Percentiles rank a stretch among this genome's conserved stretches.
These are phyloP conservation scores for Hypericum perforatum DNA, from an alignment of 345 rosid species.

Conservation along the genomic window DNA sequence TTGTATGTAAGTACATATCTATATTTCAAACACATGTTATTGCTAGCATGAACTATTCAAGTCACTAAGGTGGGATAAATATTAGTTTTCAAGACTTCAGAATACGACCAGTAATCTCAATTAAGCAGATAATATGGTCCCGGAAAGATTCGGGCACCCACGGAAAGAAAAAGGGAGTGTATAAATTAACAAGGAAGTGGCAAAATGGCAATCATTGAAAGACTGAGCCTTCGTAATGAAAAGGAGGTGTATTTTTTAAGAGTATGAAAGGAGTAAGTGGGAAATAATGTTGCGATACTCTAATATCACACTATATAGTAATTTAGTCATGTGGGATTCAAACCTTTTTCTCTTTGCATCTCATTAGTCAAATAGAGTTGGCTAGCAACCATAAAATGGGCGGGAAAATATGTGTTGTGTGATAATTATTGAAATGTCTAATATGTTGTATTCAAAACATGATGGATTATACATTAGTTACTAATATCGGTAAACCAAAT, in stretches of 20 bases:
- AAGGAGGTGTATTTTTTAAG: neutral
- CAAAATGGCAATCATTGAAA: conserved; percentile 48
- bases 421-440: too few relatives aligned
- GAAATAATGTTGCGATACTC: conserved; percentile 19
- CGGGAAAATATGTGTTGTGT: neutral
- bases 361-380: conserved; percentile 58
- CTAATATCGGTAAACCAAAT: too few relatives aligned
- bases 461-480: too few relatives aligned
- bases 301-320: neutral
- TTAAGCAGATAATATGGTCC: conserved; percentile 20
- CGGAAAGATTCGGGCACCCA: conserved; percentile 26
- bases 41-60: conserved; percentile 6
- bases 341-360: conserved; percentile 20
- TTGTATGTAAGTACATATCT: neutral
- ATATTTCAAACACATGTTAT: neutral
- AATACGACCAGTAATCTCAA: conserved; percentile 17
- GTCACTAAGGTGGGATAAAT: conserved; percentile 30
- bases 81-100: conserved; percentile 24
- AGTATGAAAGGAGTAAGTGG: conserved; percentile 36
- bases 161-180: conserved; percentile 16
- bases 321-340: conserved; percentile 11
- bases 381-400: conserved; percentile 24
- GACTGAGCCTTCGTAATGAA: conserved; percentile 11
- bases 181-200: neutral
- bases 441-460: too few relatives aligned